phyloP scores from a whole-genome alignment of 2,329 filamentous ascomycete genomes.

The Aureobasidium sp. region DNA sequence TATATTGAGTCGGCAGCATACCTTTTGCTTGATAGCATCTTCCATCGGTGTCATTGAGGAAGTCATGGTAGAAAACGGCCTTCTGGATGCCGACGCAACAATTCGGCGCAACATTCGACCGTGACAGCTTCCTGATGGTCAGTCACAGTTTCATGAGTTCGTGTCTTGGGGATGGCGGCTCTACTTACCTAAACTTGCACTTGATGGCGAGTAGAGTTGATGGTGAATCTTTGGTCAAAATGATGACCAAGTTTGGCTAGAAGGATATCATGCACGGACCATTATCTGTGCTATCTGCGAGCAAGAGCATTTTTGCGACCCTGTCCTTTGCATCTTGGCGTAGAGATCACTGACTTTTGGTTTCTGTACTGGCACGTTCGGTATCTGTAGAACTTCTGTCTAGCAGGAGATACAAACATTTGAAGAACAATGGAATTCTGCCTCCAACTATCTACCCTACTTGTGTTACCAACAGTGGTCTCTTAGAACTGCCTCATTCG shows the following conservation, averaged over 20 bases:
- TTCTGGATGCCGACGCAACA: slow-evolving; percentile 12
- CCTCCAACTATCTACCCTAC: not conserved
- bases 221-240: not conserved
- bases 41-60: slow-evolving; percentile 68
- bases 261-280: not conserved
- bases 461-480: not conserved
- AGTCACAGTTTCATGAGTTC: not conserved
- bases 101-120: slow-evolving; percentile 10
- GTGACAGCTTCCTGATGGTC: not conserved
- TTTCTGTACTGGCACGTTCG: not conserved
- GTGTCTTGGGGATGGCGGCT: not conserved
- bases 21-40: slow-evolving; percentile 74
- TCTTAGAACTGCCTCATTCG: not conserved
- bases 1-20: slow-evolving; percentile 27
- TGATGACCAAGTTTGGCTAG: slow-evolving; percentile 7
- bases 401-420: not conserved
- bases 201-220: not conserved
- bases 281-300: not conserved
- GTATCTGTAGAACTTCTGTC: not conserved
- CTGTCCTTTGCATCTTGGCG: not conserved
- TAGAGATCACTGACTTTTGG: not conserved
- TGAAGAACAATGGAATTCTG: not conserved
- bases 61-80: slow-evolving; percentile 31
- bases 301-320: not conserved
- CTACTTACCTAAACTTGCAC: not conserved